Conservation (phyloP, 1,284 basidiomycete species). For the Tylopilus sp. region DNA sequence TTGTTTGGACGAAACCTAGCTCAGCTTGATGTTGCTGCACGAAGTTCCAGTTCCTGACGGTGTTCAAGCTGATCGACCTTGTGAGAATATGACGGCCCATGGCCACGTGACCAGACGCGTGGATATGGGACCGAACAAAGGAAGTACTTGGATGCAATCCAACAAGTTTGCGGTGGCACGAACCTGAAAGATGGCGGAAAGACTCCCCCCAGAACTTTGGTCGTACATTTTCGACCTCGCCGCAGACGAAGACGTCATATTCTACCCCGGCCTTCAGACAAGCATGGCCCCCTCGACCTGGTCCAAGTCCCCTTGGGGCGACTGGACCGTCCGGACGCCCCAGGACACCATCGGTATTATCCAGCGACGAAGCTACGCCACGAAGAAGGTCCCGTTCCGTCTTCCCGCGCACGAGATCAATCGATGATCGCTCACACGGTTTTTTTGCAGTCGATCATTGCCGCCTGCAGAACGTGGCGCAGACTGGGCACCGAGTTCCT, state of each 20-base stretch:
- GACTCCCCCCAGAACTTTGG: constrained; percentile 66
- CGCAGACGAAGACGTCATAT: constrained; percentile 60
- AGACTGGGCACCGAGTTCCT: constrained; percentile 57
- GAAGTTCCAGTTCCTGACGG: too few relatives aligned
- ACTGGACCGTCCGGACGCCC: constrained; percentile 58
- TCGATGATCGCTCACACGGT: neutral
- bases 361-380: constrained; percentile 56
- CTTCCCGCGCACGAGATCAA: neutral
- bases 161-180: too few relatives aligned
- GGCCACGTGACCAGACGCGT: neutral
- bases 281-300: constrained; percentile 58
- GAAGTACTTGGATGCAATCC: too few relatives aligned
- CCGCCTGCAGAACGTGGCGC: constrained; percentile 54
- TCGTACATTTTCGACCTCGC: constrained; percentile 64
- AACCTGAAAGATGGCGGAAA: constrained; percentile 26
- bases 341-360: constrained; percentile 51
- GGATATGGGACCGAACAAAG: neutral
- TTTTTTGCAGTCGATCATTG: constrained; percentile 52
- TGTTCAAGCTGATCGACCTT: too few relatives aligned
- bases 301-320: constrained; percentile 43
- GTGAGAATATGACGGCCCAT: too few relatives aligned
- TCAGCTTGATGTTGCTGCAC: too few relatives aligned
- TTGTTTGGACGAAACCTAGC: too few relatives aligned
- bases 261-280: constrained; percentile 53
- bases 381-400: constrained; percentile 47